These are phyloP conservation scores for Eremothecium sinecaudum DNA, from an alignment of 1,139 yeast genomes.

Conservation along the genomic window DNA sequence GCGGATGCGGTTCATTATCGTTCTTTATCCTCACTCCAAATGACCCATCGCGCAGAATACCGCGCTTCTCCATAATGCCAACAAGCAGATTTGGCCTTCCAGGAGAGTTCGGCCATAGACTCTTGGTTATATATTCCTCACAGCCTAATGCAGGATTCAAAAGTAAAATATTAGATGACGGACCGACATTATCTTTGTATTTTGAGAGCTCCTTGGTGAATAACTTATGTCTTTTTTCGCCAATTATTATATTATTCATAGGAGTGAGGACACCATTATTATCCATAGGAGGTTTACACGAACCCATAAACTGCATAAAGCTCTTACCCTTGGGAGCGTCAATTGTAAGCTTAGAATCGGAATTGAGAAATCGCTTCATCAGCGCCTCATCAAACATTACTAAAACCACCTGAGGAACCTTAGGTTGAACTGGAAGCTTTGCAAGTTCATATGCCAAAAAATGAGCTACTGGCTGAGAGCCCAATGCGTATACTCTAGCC, in stretches of 20 bases:
- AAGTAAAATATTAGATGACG: constrained; percentile 49
- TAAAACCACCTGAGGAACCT: constrained; percentile 35
- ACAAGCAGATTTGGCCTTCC: constrained; percentile 48
- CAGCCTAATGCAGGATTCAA: constrained; percentile 75
- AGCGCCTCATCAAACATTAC: constrained; percentile 36
- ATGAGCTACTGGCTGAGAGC: constrained; percentile 38
- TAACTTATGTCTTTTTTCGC: constrained; percentile 40
- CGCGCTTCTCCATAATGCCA: constrained; percentile 30
- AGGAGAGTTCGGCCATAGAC: constrained; percentile 42
- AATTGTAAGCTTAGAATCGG: constrained; percentile 33
- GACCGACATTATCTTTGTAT: constrained; percentile 35
- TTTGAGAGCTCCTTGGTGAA: constrained; percentile 39
- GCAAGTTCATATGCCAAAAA: constrained; percentile 34
- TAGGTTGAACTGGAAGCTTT: constrained; percentile 29
- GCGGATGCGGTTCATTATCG: not conserved
- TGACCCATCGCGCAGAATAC: not conserved
- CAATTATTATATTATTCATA: constrained; percentile 46
- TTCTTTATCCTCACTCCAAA: not conserved
- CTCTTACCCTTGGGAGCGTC: constrained; percentile 11
- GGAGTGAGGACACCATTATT: constrained; percentile 29
- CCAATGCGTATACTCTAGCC: constrained; percentile 35
- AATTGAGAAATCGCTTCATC: constrained; percentile 35
- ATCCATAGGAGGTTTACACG: constrained; percentile 31
- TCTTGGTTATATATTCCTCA: constrained; percentile 37
- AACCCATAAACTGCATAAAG: constrained; percentile 30